Evolutionary conservation across 768 basidiomycete genomes (phyloP), one percentile per base, ranked within the genome.

Genomic region (Termitomyces sp.): DNA sequence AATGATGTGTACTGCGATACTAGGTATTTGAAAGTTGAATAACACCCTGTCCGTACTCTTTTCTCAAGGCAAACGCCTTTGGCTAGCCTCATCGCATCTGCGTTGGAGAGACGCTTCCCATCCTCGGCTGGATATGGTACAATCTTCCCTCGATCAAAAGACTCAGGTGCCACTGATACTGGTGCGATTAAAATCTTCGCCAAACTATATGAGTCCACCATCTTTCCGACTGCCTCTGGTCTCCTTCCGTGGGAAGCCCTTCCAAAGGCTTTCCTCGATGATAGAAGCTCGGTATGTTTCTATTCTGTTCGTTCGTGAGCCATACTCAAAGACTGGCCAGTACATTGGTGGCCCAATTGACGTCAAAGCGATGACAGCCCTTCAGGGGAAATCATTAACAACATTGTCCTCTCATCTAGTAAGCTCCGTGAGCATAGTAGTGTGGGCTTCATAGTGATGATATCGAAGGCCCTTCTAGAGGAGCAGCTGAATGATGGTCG

Each of bases 1-100:
- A 83, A 81, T 65, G 84, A 86, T 66, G 74, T 86, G 3, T 86
- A 85, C 70, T 84, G 82, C 67, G 85, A 86, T 69, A 85, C 82
- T 11, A 79, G 74, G 78, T 72, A 59, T 20, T 20, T 56, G 25
- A 25, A 48, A 5, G 25, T 25, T 25, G 1, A 25, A 25, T 25
- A 12, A 56, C 40, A 20, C 12, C 38, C 29, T 14, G n/a, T 56
- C 34, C 20, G 36, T 37, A 31, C 32, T 49, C 50, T 48, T 17
- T 1, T 57, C 36, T 46, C 10, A 49, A 53, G 6, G 51, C 9
- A 17, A 32, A 11, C 31, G 9, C 32, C 12, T 42, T n/a, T 25
- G n/a, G 40, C 25, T 56, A 81, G 77, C 58, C 72, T 86, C 64
- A 85, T 86, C 54, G 77, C 76, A 12, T 68, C 77, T 25, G 76